Conservation (phyloP, 2,329 filamentous ascomycete species). For the Podosphaera aphanis region DNA sequence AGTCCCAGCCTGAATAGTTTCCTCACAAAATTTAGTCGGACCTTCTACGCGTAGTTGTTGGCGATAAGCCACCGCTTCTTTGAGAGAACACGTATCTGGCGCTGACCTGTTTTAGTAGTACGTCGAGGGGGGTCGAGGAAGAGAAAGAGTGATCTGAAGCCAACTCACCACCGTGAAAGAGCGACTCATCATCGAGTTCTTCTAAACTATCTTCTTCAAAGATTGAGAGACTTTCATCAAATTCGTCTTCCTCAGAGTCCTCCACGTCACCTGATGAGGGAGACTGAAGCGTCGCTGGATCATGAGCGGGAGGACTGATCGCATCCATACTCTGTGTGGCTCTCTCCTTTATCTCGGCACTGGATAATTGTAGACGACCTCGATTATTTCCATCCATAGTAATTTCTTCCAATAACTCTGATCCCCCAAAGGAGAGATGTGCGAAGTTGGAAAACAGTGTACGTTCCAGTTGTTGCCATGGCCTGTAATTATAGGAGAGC, state of each 20-base stretch:
- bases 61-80: slow-evolving; percentile 45
- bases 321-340: neutral
- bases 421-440: neutral
- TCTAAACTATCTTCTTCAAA: slow-evolving; percentile 20
- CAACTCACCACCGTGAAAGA: slow-evolving; percentile 20
- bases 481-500: too few relatives aligned
- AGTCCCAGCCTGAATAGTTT: slow-evolving; percentile 42
- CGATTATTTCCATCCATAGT: neutral
- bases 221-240: neutral
- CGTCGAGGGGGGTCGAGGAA: slow-evolving; percentile 6
- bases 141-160: slow-evolving; percentile 2
- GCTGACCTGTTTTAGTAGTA: slow-evolving; percentile 8
- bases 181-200: slow-evolving; percentile 23
- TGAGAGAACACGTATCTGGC: slow-evolving; percentile 29
- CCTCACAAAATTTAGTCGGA: slow-evolving; percentile 51
- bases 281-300: neutral
- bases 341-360: neutral
- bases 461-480: neutral
- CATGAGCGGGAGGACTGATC: neutral
- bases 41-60: slow-evolving; percentile 52
- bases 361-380: neutral
- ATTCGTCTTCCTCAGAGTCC: neutral
- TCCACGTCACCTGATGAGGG: neutral
- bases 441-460: neutral
- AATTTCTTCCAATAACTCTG: neutral